Evolutionary conservation across 2,329 filamentous ascomycete genomes (phyloP).

Genomic region (Penicillium decumbens): DNA sequence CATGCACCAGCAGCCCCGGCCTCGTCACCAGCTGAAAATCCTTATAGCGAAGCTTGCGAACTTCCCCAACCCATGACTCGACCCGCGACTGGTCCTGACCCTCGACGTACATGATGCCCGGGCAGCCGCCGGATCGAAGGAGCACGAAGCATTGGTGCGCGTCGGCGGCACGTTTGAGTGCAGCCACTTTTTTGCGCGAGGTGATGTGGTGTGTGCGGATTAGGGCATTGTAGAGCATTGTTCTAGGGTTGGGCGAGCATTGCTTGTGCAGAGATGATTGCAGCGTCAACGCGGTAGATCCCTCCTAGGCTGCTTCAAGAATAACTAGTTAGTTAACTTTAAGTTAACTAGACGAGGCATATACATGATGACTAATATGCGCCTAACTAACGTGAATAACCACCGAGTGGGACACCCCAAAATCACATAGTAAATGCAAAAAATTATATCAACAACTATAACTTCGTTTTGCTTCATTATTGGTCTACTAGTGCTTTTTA

Average conservation of each 20-base stretch:
- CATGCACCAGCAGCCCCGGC: slow-evolving; percentile 41
- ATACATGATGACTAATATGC: too few relatives aligned
- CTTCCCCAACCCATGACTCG: slow-evolving; percentile 59
- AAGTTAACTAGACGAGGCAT: too few relatives aligned
- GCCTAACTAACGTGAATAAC: too few relatives aligned
- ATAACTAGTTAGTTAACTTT: too few relatives aligned
- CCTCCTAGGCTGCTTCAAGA: too few relatives aligned
- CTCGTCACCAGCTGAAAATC: slow-evolving; percentile 62
- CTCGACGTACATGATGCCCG: slow-evolving; percentile 76
- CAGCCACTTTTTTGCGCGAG: slow-evolving; percentile 66
- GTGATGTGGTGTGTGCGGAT: slow-evolving; percentile 79
- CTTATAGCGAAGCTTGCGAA: slow-evolving; percentile 65
- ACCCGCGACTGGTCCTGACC: slow-evolving; percentile 52
- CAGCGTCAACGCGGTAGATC: too few relatives aligned
- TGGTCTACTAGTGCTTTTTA: too few relatives aligned
- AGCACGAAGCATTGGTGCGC: slow-evolving; percentile 59
- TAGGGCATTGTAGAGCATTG: slow-evolving; percentile 52
- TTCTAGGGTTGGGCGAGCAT: background rate
- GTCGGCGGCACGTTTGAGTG: slow-evolving; percentile 61
- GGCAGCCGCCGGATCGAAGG: slow-evolving; percentile 62
- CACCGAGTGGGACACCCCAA: too few relatives aligned
- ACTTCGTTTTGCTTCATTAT: too few relatives aligned
- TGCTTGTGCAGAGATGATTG: too few relatives aligned
- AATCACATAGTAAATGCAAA: too few relatives aligned
- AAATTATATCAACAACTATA: too few relatives aligned